These are phyloP conservation scores for Leucaena leucocephala DNA, from an alignment of 306 rosid genomes.

Conservation along the genomic window DNA sequence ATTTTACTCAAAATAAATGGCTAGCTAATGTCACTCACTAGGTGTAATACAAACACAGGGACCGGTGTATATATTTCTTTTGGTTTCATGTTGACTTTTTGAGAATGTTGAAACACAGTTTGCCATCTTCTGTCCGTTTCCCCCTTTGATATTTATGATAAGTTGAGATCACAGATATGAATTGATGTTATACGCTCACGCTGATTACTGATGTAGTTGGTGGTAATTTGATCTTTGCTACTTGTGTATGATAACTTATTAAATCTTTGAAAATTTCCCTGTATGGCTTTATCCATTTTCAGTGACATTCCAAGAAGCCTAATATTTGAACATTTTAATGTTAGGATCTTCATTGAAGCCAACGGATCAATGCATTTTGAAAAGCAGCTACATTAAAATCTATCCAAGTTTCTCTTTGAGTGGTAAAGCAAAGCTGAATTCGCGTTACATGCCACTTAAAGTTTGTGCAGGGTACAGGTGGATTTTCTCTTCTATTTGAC, in stretches of 20 bases:
- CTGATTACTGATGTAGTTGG: background rate
- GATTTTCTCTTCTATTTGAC: background rate
- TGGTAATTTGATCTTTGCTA: slow-evolving; percentile 8
- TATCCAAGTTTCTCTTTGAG: slow-evolving; percentile 37
- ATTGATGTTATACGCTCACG: background rate
- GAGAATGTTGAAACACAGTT: slow-evolving; percentile 17
- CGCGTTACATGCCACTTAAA: slow-evolving; percentile 38
- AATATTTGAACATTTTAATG: slow-evolving; percentile 32
- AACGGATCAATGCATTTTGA: slow-evolving; percentile 46
- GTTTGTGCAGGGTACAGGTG: slow-evolving; percentile 56
- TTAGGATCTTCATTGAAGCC: slow-evolving; percentile 61
- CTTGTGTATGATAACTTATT: slow-evolving; percentile 10
- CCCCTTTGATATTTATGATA: background rate
- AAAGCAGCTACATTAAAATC: slow-evolving; percentile 30
- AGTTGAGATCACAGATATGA: background rate
- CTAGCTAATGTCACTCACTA: background rate
- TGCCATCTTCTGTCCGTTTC: background rate
- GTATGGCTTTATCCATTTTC: background rate
- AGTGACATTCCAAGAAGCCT: slow-evolving; percentile 14
- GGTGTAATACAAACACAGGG: background rate
- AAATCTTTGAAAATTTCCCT: background rate
- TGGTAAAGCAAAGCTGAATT: slow-evolving; percentile 40
- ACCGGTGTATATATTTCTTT: background rate
- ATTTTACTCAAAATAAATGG: background rate
- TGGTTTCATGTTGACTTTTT: background rate